Conservation (phyloP, 1,139 yeast species). For the Hansenula lynferdii region DNA sequence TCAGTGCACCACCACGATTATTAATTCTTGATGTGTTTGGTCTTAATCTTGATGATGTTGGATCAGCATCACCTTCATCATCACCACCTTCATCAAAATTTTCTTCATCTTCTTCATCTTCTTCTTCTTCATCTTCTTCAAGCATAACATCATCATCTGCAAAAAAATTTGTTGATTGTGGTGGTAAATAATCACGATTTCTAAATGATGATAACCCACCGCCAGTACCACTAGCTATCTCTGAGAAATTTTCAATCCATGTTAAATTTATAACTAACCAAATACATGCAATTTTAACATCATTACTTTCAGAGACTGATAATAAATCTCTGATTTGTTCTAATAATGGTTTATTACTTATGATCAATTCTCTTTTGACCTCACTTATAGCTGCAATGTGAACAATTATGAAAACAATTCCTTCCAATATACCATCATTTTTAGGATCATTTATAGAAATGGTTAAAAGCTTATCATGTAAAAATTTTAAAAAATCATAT, state of each 20-base stretch:
- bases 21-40: too few relatives aligned
- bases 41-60: slow-evolving; percentile 1
- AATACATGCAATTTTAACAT: slow-evolving; percentile 47
- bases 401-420: slow-evolving; percentile 48
- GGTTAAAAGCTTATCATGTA: slow-evolving; percentile 20
- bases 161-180: slow-evolving; percentile 12
- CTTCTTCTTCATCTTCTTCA: too few relatives aligned
- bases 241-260: slow-evolving; percentile 37
- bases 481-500: slow-evolving; percentile 28
- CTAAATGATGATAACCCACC: too few relatives aligned
- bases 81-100: slow-evolving; percentile 16
- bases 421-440: slow-evolving; percentile 35
- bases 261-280: slow-evolving; percentile 59
- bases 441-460: slow-evolving; percentile 19
- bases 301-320: slow-evolving; percentile 30
- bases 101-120: slow-evolving; percentile 17
- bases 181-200: slow-evolving; percentile 20
- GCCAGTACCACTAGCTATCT: too few relatives aligned
- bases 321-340: slow-evolving; percentile 29
- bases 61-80: slow-evolving; percentile 19
- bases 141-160: slow-evolving; percentile 6
- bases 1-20: too few relatives aligned
- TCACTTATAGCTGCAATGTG: slow-evolving; percentile 55
- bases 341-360: slow-evolving; percentile 37
- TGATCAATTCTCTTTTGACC: slow-evolving; percentile 39